Evolutionary conservation across 1,139 yeast genomes (phyloP), one percentile per base, ranked within the genome.

Genomic region (Blastobotrys illinoisensis): DNA sequence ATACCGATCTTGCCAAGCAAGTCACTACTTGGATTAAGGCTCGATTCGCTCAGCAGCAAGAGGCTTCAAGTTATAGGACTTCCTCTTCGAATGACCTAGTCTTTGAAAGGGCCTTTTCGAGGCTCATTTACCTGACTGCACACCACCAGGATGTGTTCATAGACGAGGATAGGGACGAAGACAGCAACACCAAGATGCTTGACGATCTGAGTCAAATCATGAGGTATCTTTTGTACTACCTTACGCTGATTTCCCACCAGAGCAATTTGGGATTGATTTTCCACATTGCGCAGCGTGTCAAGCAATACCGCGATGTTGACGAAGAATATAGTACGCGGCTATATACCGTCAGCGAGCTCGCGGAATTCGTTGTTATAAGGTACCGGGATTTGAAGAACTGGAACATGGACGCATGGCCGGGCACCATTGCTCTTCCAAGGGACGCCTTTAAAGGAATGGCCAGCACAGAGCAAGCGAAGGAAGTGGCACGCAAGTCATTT

Each of bases 321-420:
- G 74, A 70, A 48, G 60, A 47, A 49, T 54, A 47, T 64, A 67
- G 28, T 66, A 67, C 16, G 54, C 74, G 79, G 47, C 71, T 89
- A 44, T 89, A 88, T 66, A 67, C 83, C 50, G 73, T 88, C 9
- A 80, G 96, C 0, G 97, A 90, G 63, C 68, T 89, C 48, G 77
- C 90, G 0, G 95, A 88, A 67, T 70, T 85, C 57, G 73, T 82
- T 4, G 75, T 90, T 48, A 79, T 83, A 55, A 82, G 79, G 55
- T 71, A 80, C 44, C 81, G 86, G 50, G 85, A 80, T 46, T 65
- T 60, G 45, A 81, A 78, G 63, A 77, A 76, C 51, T 88, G 96
- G 96, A 79, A 80, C 20, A 74, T 87, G 58, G 80, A 83, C 32
- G 82, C 91, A 0, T 90, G 93, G 83, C 95, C 96, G 0, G 95